These are phyloP conservation scores for Rostrohypoxylon terebratum DNA, from an alignment of 495 filamentous ascomycete species.

Conservation along the genomic window DNA sequence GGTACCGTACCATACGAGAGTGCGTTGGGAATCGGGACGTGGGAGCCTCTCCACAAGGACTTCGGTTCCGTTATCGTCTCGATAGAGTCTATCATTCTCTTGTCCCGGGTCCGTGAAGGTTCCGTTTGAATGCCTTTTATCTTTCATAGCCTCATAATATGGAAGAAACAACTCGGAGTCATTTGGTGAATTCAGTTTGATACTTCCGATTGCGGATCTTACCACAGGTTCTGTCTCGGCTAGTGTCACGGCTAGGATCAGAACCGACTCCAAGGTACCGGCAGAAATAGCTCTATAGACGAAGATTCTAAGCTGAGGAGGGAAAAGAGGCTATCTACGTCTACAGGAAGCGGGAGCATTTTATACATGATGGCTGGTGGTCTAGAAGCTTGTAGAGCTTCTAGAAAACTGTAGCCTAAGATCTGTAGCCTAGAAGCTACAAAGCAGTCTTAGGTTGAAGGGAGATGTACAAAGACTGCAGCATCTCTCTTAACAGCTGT, in stretches of 20 bases:
- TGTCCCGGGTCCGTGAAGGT: conserved; percentile 48
- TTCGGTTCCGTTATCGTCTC: conserved; percentile 23
- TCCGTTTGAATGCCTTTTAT: conserved; percentile 30
- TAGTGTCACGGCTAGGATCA: conserved; percentile 31
- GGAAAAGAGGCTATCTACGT: too few relatives aligned
- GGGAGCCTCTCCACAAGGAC: conserved; percentile 18
- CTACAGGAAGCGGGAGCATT: too few relatives aligned
- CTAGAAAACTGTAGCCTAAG: too few relatives aligned
- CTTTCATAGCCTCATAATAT: conserved; percentile 43
- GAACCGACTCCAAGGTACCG: too few relatives aligned
- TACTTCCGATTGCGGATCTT: conserved; percentile 43
- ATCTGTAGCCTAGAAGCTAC: too few relatives aligned
- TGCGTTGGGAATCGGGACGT: conserved; percentile 37
- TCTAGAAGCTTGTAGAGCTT: too few relatives aligned
- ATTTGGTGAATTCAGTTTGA: conserved; percentile 27
- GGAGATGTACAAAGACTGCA: too few relatives aligned
- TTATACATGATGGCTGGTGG: too few relatives aligned
- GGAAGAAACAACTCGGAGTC: conserved; percentile 30
- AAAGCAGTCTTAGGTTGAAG: too few relatives aligned
- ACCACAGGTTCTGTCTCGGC: conserved; percentile 43
- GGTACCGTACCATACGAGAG: conserved; percentile 47
- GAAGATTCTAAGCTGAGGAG: too few relatives aligned
- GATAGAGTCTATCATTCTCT: conserved; percentile 36
- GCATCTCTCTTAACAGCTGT: too few relatives aligned
- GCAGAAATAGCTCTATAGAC: conserved; percentile 49